Base-by-base conservation (phyloP, 768 basidiomycete species). In the Pilatotrama ljubarskyi region DNA sequence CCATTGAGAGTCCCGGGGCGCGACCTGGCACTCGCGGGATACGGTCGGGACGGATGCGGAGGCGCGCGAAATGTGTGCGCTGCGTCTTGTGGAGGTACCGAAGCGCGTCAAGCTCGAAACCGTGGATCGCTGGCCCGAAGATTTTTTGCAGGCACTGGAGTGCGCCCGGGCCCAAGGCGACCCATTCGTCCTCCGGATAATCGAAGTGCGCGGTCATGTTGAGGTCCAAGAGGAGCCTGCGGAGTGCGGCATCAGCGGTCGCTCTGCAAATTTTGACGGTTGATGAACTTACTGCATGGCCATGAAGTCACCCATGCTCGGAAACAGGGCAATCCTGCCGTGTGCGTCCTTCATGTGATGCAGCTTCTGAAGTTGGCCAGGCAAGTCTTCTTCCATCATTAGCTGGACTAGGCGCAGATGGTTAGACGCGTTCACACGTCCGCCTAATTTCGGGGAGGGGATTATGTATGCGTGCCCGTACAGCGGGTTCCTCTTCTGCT, bases 401-500 rank as follows among this genome's bases (percentile, higher is more conserved):
- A 74, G 55, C 53, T 74, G 65, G 22, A 75, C 72, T 41, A 90
- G 75, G 24, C 74, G 77, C 9, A 93, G 77, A 69, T 91, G 88
- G 66, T 87, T 88, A 71, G 78, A 77, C 66, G 79, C 83, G 61
- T 72, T 75, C 37, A 67, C 68, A 15, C 77, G 75, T 3, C 75
- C 75, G 25, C 79, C 85, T 29, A 86, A 77, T 38, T 77, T 76
- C 3, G 88, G 86, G 3, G 84, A 83, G 0, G 89, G 87, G 61
- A 90, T 87, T 69, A 87, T 84, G 75, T 87, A 93, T 37, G 89
- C 82, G 17, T 78, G 77, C 2, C 85, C 86, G 69, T 90, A 91
- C n/a, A 91, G 76, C 13, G 80, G 77, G 18, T 61, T 60, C 13
- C 18, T 40, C n/a, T 55, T 32, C 48, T 59, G 48, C 24, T 49